Percentiles rank a stretch among this genome's conserved stretches.
phyloP scores from a whole-genome alignment of 116 monocot genomes.

The Dioscorea cayenensis region DNA sequence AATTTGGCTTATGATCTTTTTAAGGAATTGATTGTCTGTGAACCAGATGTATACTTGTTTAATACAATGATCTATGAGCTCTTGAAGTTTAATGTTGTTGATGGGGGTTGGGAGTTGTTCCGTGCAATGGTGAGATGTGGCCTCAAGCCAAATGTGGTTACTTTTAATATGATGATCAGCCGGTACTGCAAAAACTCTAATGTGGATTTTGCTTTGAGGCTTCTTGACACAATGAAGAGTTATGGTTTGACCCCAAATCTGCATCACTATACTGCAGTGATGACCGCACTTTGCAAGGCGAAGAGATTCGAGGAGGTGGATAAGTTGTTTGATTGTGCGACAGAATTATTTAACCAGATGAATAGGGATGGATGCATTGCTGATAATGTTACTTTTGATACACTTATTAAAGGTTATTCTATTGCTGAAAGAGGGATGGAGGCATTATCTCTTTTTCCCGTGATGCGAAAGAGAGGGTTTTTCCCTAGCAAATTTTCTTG shows the following conservation, averaged over 20 bases:
- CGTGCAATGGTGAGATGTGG: constrained; percentile 25
- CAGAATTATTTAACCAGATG: constrained; percentile 34
- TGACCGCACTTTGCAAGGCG: constrained; percentile 29
- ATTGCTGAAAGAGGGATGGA: constrained; percentile 19
- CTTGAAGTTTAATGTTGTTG: constrained; percentile 19
- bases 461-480: constrained; percentile 43
- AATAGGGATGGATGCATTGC: constrained; percentile 8
- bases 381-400: constrained; percentile 27
- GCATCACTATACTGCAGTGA: constrained; percentile 22
- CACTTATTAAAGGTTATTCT: constrained; percentile 26
- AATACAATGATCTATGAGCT: constrained; percentile 26
- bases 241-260: constrained; percentile 14
- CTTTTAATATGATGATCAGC: constrained; percentile 23
- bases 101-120: no score
- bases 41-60: constrained; percentile 35
- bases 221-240: constrained; percentile 14
- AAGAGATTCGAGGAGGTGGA: constrained; percentile 23
- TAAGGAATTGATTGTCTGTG: constrained; percentile 7
- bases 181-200: constrained; percentile 23
- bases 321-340: constrained; percentile 16
- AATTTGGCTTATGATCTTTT: constrained; percentile 25
- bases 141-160: constrained; percentile 17
- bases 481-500: constrained; percentile 23
- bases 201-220: constrained; percentile 24
- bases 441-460: constrained; percentile 24